Evolutionary conservation across 768 basidiomycete species (phyloP).

Genomic region (Lactarius pseudohatsudake): DNA sequence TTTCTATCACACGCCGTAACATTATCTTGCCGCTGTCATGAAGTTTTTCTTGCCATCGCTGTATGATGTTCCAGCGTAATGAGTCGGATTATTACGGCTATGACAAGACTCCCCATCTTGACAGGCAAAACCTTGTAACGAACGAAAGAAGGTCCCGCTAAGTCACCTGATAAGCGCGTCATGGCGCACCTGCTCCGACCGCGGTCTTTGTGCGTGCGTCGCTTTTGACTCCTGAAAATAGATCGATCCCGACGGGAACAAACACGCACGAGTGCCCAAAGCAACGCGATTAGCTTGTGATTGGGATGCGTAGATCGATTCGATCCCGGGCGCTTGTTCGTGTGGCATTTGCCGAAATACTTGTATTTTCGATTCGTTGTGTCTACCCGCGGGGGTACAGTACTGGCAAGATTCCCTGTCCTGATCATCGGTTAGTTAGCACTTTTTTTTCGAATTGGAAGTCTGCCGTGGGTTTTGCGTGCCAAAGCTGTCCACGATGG

Average conservation of each 20-base stretch:
- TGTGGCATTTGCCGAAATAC: constrained; percentile 4
- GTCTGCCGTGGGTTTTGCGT: neutral
- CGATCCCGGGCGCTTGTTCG: constrained; percentile 12
- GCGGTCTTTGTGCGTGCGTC: constrained; percentile 12
- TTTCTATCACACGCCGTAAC: neutral
- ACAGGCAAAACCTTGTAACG: constrained; percentile 26
- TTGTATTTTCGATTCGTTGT: neutral
- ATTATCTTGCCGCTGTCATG: constrained; percentile 8
- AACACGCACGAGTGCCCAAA: neutral
- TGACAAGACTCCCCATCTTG: constrained; percentile 9
- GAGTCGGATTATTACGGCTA: constrained; percentile 13
- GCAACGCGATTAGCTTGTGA: constrained; percentile 4
- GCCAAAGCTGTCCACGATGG: neutral
- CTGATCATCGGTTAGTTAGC: constrained; percentile 1
- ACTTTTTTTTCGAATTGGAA: constrained; percentile 2
- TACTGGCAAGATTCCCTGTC: constrained; percentile 2
- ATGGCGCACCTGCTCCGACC: neutral
- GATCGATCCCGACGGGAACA: constrained; percentile 4
- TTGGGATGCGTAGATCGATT: constrained; percentile 3
- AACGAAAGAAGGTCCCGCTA: neutral
- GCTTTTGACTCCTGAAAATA: constrained; percentile 1
- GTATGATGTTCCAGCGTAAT: neutral
- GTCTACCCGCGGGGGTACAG: neutral
- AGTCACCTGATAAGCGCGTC: constrained; percentile 20
- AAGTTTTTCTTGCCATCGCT: constrained; percentile 4